phyloP scores from a whole-genome alignment of 805 yeast genomes.

The Metschnikowia borealis region DNA sequence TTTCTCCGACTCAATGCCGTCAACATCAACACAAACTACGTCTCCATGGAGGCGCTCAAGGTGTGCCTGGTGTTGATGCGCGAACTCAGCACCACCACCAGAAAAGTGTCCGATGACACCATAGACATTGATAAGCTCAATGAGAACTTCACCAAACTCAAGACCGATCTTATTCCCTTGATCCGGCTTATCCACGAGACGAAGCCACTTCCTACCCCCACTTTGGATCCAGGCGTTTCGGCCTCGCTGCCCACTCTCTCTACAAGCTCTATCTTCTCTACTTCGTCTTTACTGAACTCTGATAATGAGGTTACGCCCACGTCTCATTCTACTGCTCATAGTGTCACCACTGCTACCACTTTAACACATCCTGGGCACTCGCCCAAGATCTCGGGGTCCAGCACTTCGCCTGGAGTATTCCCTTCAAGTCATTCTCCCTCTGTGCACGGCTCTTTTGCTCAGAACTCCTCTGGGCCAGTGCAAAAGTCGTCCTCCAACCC shows the following conservation, averaged over 20 bases:
- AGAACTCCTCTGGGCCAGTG: neutral
- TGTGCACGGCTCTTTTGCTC: slow-evolving; percentile 3
- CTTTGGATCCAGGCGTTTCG: slow-evolving; percentile 38
- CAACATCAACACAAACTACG: slow-evolving; percentile 34
- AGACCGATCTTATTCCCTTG: slow-evolving; percentile 64
- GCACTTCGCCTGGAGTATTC: neutral
- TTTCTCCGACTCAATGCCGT: slow-evolving; percentile 26
- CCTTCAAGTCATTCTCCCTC: neutral
- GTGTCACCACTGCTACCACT: neutral
- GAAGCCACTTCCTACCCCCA: slow-evolving; percentile 66
- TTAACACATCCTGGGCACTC: neutral
- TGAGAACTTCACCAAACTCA: slow-evolving; percentile 53
- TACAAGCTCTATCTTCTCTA: slow-evolving; percentile 7
- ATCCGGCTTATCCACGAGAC: slow-evolving; percentile 59
- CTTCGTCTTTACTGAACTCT: slow-evolving; percentile 14
- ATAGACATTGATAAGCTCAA: slow-evolving; percentile 39
- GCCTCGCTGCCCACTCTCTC: slow-evolving; percentile 30
- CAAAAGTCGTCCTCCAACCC: slow-evolving; percentile 3
- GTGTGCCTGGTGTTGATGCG: slow-evolving; percentile 33
- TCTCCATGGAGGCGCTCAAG: slow-evolving; percentile 34
- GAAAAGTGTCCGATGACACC: slow-evolving; percentile 15
- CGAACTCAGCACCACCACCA: slow-evolving; percentile 27
- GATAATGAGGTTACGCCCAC: slow-evolving; percentile 10
- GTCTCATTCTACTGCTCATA: slow-evolving; percentile 2
- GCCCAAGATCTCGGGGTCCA: neutral